phyloP scores from a whole-genome alignment of 2,329 filamentous ascomycete species.

The Chrysoporthe cubensis region DNA sequence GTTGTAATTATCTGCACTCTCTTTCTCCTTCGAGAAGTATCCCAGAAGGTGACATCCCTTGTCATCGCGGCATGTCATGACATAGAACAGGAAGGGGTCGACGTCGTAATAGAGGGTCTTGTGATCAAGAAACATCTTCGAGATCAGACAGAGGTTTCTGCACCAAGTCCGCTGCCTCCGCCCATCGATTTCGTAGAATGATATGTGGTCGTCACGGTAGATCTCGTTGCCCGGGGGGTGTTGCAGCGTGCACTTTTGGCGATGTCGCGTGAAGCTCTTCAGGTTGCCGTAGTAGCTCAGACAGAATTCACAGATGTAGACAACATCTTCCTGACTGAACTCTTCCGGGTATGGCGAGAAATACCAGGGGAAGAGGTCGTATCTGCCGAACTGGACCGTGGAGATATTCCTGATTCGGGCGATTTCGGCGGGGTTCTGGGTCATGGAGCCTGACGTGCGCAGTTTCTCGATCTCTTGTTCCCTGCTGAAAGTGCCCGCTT shows the following conservation, averaged over 20 bases:
- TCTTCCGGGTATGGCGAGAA: constrained; percentile 95
- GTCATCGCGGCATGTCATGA: constrained; percentile 89
- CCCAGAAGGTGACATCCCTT: constrained; percentile 95
- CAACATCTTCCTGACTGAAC: constrained; percentile 85
- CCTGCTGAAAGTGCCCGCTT: constrained; percentile 65
- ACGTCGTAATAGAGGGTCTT: constrained; percentile 99
- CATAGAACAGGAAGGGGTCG: constrained; percentile 98
- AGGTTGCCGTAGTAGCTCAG: constrained; percentile 85
- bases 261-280: constrained; percentile 82
- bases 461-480: constrained; percentile 97
- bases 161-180: constrained; percentile 94
- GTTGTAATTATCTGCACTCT: constrained; percentile 95
- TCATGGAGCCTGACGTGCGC: constrained; percentile 94
- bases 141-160: constrained; percentile 90
- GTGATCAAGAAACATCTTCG: constrained; percentile 95
- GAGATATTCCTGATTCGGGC: constrained; percentile 94
- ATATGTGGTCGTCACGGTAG: constrained; percentile 90
- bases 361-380: constrained; percentile 96
- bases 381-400: constrained; percentile 90
- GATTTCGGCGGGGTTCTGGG: constrained; percentile 96
- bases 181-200: constrained; percentile 97
- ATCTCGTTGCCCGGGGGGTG: constrained; percentile 98
- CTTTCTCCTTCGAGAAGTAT: constrained; percentile 99
- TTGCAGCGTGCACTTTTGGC: constrained; percentile 84
- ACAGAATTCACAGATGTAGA: constrained; percentile 98